These are phyloP conservation scores for Colletotrichum sp. DNA, from an alignment of 2,329 filamentous ascomycete species.

Conservation along the genomic window DNA sequence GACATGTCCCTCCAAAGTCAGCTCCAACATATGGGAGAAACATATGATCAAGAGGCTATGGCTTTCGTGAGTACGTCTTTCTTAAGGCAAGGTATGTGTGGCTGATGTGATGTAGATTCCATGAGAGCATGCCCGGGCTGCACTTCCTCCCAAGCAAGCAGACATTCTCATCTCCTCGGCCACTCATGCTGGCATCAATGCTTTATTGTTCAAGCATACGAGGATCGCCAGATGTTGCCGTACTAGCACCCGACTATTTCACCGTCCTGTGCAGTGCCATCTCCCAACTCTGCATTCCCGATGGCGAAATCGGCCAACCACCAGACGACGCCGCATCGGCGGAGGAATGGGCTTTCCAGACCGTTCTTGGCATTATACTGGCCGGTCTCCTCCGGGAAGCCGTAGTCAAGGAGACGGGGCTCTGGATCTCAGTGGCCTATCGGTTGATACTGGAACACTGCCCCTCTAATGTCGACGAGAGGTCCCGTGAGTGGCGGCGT, in stretches of 20 bases:
- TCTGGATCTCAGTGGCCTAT: slow-evolving; percentile 48
- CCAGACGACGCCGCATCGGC: slow-evolving; percentile 24
- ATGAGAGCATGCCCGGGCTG: slow-evolving; percentile 46
- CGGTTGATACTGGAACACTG: slow-evolving; percentile 44
- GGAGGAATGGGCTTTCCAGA: slow-evolving; percentile 46
- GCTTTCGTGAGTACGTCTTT: slow-evolving; percentile 28
- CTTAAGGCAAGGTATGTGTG: background rate
- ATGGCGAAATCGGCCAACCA: slow-evolving; percentile 28
- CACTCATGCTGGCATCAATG: slow-evolving; percentile 46
- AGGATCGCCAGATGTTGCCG: slow-evolving; percentile 35
- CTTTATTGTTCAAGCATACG: slow-evolving; percentile 44
- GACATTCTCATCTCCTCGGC: slow-evolving; percentile 44
- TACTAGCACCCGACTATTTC: slow-evolving; percentile 41
- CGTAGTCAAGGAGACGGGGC: slow-evolving; percentile 43
- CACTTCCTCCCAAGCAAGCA: slow-evolving; percentile 48
- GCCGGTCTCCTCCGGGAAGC: slow-evolving; percentile 44
- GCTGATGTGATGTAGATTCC: slow-evolving; percentile 34
- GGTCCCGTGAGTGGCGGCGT: slow-evolving; percentile 42
- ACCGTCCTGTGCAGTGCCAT: slow-evolving; percentile 41
- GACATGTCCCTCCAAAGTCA: slow-evolving; percentile 25
- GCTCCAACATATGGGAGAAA: slow-evolving; percentile 34
- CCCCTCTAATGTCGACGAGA: slow-evolving; percentile 39
- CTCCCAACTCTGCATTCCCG: slow-evolving; percentile 41
- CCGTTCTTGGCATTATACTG: slow-evolving; percentile 44
- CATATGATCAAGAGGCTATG: slow-evolving; percentile 36